Conservation (phyloP, 345 rosid genomes). For the Eucalyptus guilfoylei region DNA sequence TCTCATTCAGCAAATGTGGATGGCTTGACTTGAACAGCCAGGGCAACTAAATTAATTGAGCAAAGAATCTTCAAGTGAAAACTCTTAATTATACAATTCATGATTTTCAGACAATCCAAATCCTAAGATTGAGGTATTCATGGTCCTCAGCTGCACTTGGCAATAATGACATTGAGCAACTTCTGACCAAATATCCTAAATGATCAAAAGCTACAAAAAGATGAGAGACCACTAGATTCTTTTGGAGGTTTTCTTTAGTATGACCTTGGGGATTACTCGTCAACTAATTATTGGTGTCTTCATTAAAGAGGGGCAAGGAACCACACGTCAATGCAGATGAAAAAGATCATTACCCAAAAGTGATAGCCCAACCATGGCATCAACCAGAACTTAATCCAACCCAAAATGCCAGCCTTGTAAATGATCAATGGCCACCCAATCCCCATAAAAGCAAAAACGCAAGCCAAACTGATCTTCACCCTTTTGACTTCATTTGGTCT, state of each 20-base stretch:
- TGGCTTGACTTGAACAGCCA: background rate
- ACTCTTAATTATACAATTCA: background rate
- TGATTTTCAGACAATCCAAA: background rate
- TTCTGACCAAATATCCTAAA: background rate
- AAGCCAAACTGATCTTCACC: constrained; percentile 93
- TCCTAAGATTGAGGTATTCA: background rate
- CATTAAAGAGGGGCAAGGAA: background rate
- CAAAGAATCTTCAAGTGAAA: background rate
- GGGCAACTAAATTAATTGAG: background rate
- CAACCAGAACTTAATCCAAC: constrained; percentile 90
- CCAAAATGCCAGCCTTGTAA: constrained; percentile 63
- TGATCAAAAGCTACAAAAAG: background rate
- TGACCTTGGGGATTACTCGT: background rate
- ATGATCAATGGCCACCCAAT: constrained; percentile 92
- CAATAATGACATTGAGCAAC: background rate
- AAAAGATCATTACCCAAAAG: constrained; percentile 64
- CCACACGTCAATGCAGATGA: background rate
- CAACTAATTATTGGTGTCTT: background rate
- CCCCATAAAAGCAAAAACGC: constrained; percentile 88
- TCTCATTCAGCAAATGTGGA: background rate
- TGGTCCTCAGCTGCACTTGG: background rate
- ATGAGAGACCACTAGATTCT: background rate
- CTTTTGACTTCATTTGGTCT: constrained; percentile 71
- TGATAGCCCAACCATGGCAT: constrained; percentile 98
- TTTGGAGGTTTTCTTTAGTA: background rate